These are phyloP conservation scores for Halophytophthora polymorphica DNA, from an alignment of 352 stramenopile species.

Conservation along the genomic window DNA sequence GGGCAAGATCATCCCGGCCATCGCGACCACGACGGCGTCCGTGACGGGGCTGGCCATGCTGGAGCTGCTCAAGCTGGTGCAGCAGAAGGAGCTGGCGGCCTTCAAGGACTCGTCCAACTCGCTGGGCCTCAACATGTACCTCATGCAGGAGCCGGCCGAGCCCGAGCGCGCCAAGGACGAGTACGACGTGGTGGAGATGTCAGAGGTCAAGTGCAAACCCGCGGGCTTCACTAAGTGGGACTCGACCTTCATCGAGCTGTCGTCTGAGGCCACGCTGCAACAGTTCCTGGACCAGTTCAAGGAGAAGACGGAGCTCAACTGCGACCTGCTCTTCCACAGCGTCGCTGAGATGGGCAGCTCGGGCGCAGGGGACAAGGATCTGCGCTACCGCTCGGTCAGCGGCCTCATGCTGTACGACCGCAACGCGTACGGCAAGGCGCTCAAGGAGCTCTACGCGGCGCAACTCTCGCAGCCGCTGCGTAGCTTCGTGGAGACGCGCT, in stretches of 20 bases:
- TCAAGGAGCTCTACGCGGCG: constrained; percentile 69
- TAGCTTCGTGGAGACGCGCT: constrained; percentile 69
- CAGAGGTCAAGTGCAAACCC: constrained; percentile 84
- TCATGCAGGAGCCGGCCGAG: constrained; percentile 86
- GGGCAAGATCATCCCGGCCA: constrained; percentile 99
- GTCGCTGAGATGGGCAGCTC: constrained; percentile 72
- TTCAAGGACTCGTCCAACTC: constrained; percentile 94
- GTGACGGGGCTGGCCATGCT: constrained; percentile 96
- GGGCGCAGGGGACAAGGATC: constrained; percentile 52
- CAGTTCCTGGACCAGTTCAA: constrained; percentile 73
- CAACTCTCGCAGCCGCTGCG: constrained; percentile 58
- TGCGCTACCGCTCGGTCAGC: constrained; percentile 62
- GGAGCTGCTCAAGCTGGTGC: constrained; percentile 86
- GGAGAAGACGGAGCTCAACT: constrained; percentile 70
- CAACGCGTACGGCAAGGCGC: constrained; percentile 67
- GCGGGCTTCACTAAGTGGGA: constrained; percentile 92
- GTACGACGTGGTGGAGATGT: constrained; percentile 89
- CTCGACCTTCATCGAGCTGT: constrained; percentile 74
- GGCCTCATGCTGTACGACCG: constrained; percentile 86
- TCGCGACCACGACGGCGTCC: constrained; percentile 99
- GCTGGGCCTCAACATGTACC: constrained; percentile 90
- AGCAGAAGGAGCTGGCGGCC: constrained; percentile 84
- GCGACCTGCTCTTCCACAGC: constrained; percentile 75
- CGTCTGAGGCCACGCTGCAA: constrained; percentile 57
- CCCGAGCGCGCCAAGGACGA: constrained; percentile 88